These are phyloP conservation scores for Trichophyton mentagrophytes DNA, from an alignment of 2,329 filamentous ascomycete species.

Conservation along the genomic window DNA sequence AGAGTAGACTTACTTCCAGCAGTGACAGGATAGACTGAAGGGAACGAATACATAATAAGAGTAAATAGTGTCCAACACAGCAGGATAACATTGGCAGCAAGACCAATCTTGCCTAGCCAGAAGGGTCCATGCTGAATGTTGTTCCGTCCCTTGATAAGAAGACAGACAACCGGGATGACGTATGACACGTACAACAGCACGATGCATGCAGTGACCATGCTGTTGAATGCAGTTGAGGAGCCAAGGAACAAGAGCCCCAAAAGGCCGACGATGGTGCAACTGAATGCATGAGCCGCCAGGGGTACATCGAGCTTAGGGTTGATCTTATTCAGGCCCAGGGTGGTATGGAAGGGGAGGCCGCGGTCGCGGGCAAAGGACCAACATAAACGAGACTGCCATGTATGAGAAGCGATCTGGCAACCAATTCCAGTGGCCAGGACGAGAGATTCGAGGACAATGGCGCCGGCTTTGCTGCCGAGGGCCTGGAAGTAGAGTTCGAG, in stretches of 20 bases:
- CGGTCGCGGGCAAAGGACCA: slow-evolving; percentile 43
- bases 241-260: slow-evolving; percentile 38
- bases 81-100: slow-evolving; percentile 33
- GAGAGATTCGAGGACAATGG: slow-evolving; percentile 35
- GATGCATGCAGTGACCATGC: slow-evolving; percentile 35
- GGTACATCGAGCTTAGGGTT: slow-evolving; percentile 33
- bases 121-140: slow-evolving; percentile 37
- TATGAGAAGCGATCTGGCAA: slow-evolving; percentile 37
- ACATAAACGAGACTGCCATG: slow-evolving; percentile 39
- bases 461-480: slow-evolving; percentile 31
- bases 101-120: slow-evolving; percentile 35
- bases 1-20: slow-evolving; percentile 22
- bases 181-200: slow-evolving; percentile 38
- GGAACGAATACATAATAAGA: slow-evolving; percentile 36
- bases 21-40: slow-evolving; percentile 23
- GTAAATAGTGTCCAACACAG: slow-evolving; percentile 39
- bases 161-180: slow-evolving; percentile 35
- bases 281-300: slow-evolving; percentile 32
- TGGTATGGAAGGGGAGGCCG: slow-evolving; percentile 34
- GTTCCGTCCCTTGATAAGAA: slow-evolving; percentile 34
- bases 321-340: slow-evolving; percentile 26
- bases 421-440: slow-evolving; percentile 38
- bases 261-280: slow-evolving; percentile 33
- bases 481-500: slow-evolving; percentile 37
- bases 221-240: slow-evolving; percentile 31